These are phyloP conservation scores for Colletotrichum sp. DNA, from an alignment of 2,329 filamentous ascomycete species.

Conservation along the genomic window DNA sequence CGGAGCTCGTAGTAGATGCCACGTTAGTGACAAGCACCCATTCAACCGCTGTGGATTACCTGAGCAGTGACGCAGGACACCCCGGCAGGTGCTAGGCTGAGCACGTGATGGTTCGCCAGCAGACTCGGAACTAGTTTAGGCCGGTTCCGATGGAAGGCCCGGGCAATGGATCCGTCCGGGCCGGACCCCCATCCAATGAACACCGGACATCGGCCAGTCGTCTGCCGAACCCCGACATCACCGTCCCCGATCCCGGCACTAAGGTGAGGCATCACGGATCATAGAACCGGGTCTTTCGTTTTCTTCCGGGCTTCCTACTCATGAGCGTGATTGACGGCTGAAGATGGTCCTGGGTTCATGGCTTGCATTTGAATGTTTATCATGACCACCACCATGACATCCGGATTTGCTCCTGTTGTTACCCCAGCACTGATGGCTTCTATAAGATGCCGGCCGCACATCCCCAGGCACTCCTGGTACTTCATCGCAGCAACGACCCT, in stretches of 20 bases:
- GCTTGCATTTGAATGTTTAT: not conserved
- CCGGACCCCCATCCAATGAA: not conserved
- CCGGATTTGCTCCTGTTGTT: slow-evolving; percentile 31
- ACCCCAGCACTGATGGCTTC: slow-evolving; percentile 46
- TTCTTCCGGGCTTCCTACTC: not conserved
- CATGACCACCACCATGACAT: slow-evolving; percentile 1
- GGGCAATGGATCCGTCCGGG: not conserved
- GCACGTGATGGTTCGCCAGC: not conserved
- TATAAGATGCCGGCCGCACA: slow-evolving; percentile 42
- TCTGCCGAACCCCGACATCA: not conserved
- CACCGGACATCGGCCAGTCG: not conserved
- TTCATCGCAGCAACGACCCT: slow-evolving; percentile 51
- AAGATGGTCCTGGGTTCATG: not conserved
- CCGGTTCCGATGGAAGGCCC: not conserved
- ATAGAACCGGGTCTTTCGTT: not conserved
- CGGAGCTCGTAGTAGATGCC: slow-evolving; percentile 31
- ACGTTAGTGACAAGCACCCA: slow-evolving; percentile 31
- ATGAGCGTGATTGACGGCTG: not conserved
- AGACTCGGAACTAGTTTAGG: not conserved
- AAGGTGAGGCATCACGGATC: not conserved
- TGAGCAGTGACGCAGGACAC: slow-evolving; percentile 16
- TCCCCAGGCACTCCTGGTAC: slow-evolving; percentile 55
- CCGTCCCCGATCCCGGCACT: not conserved
- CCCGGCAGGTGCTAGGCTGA: not conserved
- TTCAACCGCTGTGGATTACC: slow-evolving; percentile 13